Conservation (phyloP, 129 eudicot genomes). For the Artemisia argyi region DNA sequence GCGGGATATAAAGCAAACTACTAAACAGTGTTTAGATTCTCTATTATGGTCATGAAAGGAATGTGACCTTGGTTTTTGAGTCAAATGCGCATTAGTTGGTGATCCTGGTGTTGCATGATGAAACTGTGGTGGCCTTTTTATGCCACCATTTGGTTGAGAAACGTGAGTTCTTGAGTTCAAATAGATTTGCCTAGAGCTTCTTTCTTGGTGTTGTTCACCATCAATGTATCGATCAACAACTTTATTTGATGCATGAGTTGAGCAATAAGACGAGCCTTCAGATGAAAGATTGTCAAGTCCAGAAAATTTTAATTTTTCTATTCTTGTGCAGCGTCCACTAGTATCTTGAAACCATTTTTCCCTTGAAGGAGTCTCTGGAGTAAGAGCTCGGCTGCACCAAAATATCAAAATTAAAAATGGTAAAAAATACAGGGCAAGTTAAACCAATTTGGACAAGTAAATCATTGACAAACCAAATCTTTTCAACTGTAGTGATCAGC, state of each 20-base stretch:
- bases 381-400: conserved; percentile 56
- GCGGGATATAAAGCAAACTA: background rate
- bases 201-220: conserved; percentile 82
- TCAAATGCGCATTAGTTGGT: conserved; percentile 38
- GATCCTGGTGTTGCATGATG: conserved; percentile 55
- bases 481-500: too few relatives aligned
- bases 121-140: conserved; percentile 59
- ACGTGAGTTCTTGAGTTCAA: conserved; percentile 36
- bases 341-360: conserved; percentile 41
- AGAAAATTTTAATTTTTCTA: conserved; percentile 30
- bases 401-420: background rate
- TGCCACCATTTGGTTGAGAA: conserved; percentile 37
- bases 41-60: conserved; percentile 62
- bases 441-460: too few relatives aligned
- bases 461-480: too few relatives aligned
- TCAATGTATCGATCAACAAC: conserved; percentile 91
- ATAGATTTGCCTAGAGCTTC: conserved; percentile 25
- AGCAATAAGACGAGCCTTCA: conserved; percentile 66
- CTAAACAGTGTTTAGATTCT: conserved; percentile 37
- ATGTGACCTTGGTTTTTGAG: conserved; percentile 68
- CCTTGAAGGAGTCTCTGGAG: conserved; percentile 74
- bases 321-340: conserved; percentile 32
- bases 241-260: conserved; percentile 70
- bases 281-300: conserved; percentile 45
- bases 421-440: conserved; percentile 17